phyloP scores from a whole-genome alignment of 2,329 filamentous ascomycete genomes.

The Aureobasidium sp. region DNA sequence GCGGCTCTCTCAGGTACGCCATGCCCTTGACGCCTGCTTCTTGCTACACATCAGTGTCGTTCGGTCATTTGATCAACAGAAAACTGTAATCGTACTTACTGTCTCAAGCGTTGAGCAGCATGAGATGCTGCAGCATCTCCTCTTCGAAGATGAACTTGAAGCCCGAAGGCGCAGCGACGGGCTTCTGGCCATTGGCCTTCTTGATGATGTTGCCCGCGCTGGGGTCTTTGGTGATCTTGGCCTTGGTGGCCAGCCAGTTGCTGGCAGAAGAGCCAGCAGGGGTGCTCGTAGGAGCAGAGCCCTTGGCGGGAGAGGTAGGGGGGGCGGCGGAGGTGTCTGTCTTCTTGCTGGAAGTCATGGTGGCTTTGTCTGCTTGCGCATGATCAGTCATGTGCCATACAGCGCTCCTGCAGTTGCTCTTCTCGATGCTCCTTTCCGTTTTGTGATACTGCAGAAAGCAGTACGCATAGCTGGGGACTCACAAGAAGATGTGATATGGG shows the following conservation, averaged over 20 bases:
- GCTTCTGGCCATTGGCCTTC: neutral
- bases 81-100: neutral
- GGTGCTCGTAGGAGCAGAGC: neutral
- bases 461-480: neutral
- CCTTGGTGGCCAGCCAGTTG: neutral
- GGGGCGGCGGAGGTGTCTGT: neutral
- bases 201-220: conserved; percentile 4
- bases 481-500: neutral
- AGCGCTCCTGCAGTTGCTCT: neutral
- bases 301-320: neutral
- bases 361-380: neutral
- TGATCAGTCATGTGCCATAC: neutral
- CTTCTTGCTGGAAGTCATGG: conserved; percentile 2
- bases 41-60: neutral
- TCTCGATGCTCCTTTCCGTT: neutral
- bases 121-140: conserved; percentile 17
- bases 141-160: conserved; percentile 11
- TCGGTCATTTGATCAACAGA: too few relatives aligned
- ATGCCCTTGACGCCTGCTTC: neutral
- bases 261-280: conserved; percentile 1
- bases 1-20: neutral
- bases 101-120: conserved; percentile 11
- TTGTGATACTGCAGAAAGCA: neutral
- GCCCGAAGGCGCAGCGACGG: conserved; percentile 7
- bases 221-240: neutral